Evolutionary conservation across 108 stramenopile species (phyloP).

Genomic region (Skeletonema costatum): DNA sequence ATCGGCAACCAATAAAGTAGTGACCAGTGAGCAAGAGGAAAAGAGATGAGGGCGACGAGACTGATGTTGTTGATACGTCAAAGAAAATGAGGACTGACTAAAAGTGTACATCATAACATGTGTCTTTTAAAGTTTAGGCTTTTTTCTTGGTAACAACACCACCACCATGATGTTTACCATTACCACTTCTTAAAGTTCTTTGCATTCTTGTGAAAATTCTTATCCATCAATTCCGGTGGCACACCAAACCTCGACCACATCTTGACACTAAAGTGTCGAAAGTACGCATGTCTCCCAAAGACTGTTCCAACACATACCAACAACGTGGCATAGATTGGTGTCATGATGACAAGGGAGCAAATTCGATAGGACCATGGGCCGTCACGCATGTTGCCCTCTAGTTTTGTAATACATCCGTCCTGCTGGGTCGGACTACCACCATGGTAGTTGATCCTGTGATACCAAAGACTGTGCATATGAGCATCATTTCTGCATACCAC

Average conservation of each 20-base stretch:
- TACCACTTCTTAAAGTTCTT: slow-evolving; percentile 86
- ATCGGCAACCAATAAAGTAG: neutral
- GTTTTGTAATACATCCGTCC: slow-evolving; percentile 67
- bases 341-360: slow-evolving; percentile 85
- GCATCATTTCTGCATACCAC: slow-evolving; percentile 82
- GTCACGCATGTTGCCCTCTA: slow-evolving; percentile 77
- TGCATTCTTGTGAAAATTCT: slow-evolving; percentile 60
- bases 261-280: slow-evolving; percentile 87
- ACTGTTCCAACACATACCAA: slow-evolving; percentile 78
- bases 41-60: slow-evolving; percentile 6
- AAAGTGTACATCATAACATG: neutral
- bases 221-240: slow-evolving; percentile 82
- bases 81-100: slow-evolving; percentile 4
- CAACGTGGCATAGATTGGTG: slow-evolving; percentile 79
- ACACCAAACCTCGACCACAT: slow-evolving; percentile 89
- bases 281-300: slow-evolving; percentile 86
- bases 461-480: slow-evolving; percentile 85
- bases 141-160: too few species aligned
- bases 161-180: too few species aligned
- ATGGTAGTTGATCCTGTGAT: slow-evolving; percentile 88
- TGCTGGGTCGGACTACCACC: slow-evolving; percentile 84
- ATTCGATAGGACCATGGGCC: slow-evolving; percentile 89
- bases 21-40: slow-evolving; percentile 11
- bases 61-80: neutral
- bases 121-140: neutral